Percentiles rank a stretch among this genome's conserved stretches.
Conservation (phyloP, 139 green algal genomes). For the Chlamydomonas schloesseri region DNA sequence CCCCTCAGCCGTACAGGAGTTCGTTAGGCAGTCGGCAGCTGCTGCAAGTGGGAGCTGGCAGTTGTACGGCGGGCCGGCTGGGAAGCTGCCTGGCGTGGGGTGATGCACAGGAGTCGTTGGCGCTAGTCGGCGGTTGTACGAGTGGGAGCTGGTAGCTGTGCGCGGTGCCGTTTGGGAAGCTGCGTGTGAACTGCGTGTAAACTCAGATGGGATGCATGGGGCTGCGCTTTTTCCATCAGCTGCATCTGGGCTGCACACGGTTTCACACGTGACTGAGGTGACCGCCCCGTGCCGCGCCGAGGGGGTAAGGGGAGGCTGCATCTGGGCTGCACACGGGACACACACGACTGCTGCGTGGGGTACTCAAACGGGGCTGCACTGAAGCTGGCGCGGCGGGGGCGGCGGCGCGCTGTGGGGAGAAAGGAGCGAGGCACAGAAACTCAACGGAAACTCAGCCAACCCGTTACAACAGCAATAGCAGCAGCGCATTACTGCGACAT, state of each 20-base stretch:
- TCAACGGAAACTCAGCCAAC: too few relatives aligned
- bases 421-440: too few relatives aligned
- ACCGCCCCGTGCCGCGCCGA: too few relatives aligned
- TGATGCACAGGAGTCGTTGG: not conserved
- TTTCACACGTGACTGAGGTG: too few relatives aligned
- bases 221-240: not conserved
- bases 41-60: not conserved
- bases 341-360: too few relatives aligned
- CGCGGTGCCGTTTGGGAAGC: not conserved
- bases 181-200: constrained; percentile 5
- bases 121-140: not conserved
- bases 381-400: too few relatives aligned
- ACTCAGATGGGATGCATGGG: constrained; percentile 1
- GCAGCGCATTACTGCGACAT: too few relatives aligned
- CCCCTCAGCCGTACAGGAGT: not conserved
- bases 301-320: too few relatives aligned
- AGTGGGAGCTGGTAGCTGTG: not conserved
- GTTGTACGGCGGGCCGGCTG: not conserved
- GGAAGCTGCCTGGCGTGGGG: not conserved
- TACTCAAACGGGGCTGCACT: too few relatives aligned
- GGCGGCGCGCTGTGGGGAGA: too few relatives aligned
- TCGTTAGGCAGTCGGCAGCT: not conserved
- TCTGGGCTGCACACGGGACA: too few relatives aligned
- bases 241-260: constrained; percentile 8
- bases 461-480: too few relatives aligned